Evolutionary conservation across 2,329 filamentous ascomycete genomes (phyloP).

Genomic region (Colletotrichum karsti): DNA sequence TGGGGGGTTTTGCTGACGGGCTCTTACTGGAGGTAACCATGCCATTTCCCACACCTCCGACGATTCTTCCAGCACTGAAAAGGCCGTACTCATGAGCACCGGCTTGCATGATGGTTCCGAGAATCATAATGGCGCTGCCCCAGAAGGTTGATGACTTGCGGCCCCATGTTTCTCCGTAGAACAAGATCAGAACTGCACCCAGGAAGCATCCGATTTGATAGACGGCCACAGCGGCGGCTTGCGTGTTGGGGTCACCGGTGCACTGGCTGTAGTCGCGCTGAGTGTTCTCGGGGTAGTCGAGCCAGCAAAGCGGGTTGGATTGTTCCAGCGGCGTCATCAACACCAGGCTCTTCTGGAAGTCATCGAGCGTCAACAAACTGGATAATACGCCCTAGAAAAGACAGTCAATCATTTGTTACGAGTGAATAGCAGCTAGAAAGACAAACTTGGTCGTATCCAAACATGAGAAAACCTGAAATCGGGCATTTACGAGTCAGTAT

Average conservation of each 20-base stretch:
- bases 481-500: too few relatives aligned
- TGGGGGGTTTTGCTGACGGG: too few relatives aligned
- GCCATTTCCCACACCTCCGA: slow-evolving; percentile 38
- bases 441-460: slow-evolving; percentile 35
- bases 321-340: slow-evolving; percentile 37
- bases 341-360: slow-evolving; percentile 35
- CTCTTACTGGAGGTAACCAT: slow-evolving; percentile 36
- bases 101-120: slow-evolving; percentile 37
- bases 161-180: slow-evolving; percentile 39
- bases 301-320: slow-evolving; percentile 35
- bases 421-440: too few relatives aligned
- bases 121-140: slow-evolving; percentile 40
- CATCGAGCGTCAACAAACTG: slow-evolving; percentile 37
- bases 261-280: slow-evolving; percentile 32
- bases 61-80: slow-evolving; percentile 34
- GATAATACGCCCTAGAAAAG: slow-evolving; percentile 32
- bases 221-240: slow-evolving; percentile 37
- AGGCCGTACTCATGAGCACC: slow-evolving; percentile 35
- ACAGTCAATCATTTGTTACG: too few relatives aligned
- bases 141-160: slow-evolving; percentile 42
- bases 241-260: slow-evolving; percentile 36
- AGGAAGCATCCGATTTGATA: slow-evolving; percentile 40
- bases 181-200: slow-evolving; percentile 38
- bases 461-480: slow-evolving; percentile 39
- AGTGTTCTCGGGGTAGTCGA: slow-evolving; percentile 29